Evolutionary conservation across 2,329 filamentous ascomycete species (phyloP), one percentile per base, ranked within the genome.

Genomic region (Venturia effusa): DNA sequence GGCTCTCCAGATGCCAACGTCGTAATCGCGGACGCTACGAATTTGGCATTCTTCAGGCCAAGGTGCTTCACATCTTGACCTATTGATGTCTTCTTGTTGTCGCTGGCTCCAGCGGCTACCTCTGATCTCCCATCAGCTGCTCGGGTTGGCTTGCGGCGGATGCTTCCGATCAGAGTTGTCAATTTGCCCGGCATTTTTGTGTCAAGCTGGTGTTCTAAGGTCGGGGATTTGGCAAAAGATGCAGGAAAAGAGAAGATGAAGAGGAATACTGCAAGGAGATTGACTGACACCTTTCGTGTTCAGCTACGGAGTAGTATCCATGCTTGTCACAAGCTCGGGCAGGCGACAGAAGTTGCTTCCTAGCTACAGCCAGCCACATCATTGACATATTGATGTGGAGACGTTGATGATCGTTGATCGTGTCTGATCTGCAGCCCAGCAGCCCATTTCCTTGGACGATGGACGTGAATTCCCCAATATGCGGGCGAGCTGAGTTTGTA

Each of bases 1-100:
- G 78, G 78, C 55, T 78, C 74, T n/a, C 78, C 78, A 22, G 75
- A 74, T 2, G 76, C 77, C 45, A 80, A 68, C 2, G 74, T 76
- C 4, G 74, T 74, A 48, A 80, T 70, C 41, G 75, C 78, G 64
- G 75, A 70, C 1, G 71, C 71, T 30, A 79, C 67, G 5, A 75
- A 77, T 64, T 69, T 70, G 19, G 72, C 71, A 65, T 78, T 73
- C 63, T 78, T 78, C 54, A 75, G 57, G 24, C 70, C 72, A 59
- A 78, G 67, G 59, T 76, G 74, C 32, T 71, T 69, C 19, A 79
- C 66, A 63, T 79, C 77, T 68, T 77, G 73, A 17, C 74, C 64
- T 10, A 79, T 59, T 4, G 72, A 73, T 19, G 78, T 78, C 69
- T 79, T 76, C 67, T 75, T 71, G 51, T 68, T 67, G 4, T 67